Conservation (phyloP, 1,284 basidiomycete species). For the Apiotrichum montevideense region DNA sequence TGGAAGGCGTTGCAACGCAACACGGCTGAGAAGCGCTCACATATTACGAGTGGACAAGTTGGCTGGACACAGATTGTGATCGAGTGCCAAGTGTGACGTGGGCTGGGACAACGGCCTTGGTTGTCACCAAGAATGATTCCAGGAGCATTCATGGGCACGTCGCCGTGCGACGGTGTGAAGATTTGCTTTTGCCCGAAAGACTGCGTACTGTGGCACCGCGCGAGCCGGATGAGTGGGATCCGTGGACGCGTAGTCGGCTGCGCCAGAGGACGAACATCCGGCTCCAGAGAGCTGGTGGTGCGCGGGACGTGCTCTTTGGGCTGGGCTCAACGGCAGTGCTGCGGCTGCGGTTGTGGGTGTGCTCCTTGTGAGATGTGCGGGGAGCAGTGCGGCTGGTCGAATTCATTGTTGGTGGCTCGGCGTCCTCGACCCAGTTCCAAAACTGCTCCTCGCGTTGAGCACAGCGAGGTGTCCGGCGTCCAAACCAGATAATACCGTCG, state of each 20-base stretch:
- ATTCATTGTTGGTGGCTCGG: not conserved
- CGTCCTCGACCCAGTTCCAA: conserved; percentile 4
- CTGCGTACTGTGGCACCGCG: too few relatives aligned
- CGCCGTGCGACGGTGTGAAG: too few relatives aligned
- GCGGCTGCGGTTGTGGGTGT: not conserved
- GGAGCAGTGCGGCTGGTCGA: not conserved
- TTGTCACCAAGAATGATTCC: too few relatives aligned
- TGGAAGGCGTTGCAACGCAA: too few relatives aligned
- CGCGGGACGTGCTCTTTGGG: not conserved
- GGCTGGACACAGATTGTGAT: too few relatives aligned
- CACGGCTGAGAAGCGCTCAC: too few relatives aligned
- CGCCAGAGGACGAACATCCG: conserved; percentile 1
- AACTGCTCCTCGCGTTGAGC: conserved; percentile 2
- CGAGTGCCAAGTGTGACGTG: too few relatives aligned
- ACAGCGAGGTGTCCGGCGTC: conserved; percentile 2
- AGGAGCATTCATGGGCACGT: too few relatives aligned
- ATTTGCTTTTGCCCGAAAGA: too few relatives aligned
- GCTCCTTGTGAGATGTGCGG: not conserved
- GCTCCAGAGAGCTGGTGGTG: not conserved
- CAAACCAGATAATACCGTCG: conserved; percentile 13
- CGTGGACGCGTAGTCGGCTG: not conserved
- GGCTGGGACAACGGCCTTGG: too few relatives aligned
- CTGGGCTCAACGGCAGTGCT: not conserved
- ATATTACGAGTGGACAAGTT: too few relatives aligned
- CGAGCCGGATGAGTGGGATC: not conserved